phyloP scores from a whole-genome alignment of 495 filamentous ascomycete genomes.

The Aspergillus ellipticus region DNA sequence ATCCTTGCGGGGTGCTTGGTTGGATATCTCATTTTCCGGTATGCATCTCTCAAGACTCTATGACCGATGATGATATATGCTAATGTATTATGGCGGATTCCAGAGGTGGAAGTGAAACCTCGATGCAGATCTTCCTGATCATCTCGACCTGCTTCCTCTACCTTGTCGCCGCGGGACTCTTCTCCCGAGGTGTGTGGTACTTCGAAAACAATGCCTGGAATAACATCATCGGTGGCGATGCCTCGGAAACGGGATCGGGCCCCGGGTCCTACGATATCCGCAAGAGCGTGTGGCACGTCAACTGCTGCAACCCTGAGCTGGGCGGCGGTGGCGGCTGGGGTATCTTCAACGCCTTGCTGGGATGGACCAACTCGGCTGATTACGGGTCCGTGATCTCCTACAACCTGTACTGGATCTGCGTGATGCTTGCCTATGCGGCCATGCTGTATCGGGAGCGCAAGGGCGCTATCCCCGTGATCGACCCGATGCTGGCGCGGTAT shows the following conservation, averaged over 20 bases:
- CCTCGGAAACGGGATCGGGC: slow-evolving; percentile 68
- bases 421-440: slow-evolving; percentile 22
- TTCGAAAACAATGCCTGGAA: slow-evolving; percentile 66
- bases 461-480: slow-evolving; percentile 21
- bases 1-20: slow-evolving; percentile 58
- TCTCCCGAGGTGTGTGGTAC: slow-evolving; percentile 72
- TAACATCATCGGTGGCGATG: slow-evolving; percentile 65
- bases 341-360: slow-evolving; percentile 75
- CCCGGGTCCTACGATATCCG: slow-evolving; percentile 86
- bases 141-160: slow-evolving; percentile 81
- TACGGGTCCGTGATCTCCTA: slow-evolving; percentile 78
- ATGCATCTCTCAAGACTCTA: slow-evolving; percentile 28
- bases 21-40: slow-evolving; percentile 77
- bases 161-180: slow-evolving; percentile 78
- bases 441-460: slow-evolving; percentile 27
- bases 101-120: slow-evolving; percentile 59
- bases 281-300: slow-evolving; percentile 86
- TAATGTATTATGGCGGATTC: neutral
- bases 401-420: slow-evolving; percentile 74
- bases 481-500: slow-evolving; percentile 16
- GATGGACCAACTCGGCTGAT: slow-evolving; percentile 87
- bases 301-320: slow-evolving; percentile 73
- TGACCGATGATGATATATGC: neutral
- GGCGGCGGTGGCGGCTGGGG: slow-evolving; percentile 83
- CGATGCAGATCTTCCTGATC: slow-evolving; percentile 75